phyloP scores from a whole-genome alignment of 805 yeast species.

The Lipomyces starkeyi region DNA sequence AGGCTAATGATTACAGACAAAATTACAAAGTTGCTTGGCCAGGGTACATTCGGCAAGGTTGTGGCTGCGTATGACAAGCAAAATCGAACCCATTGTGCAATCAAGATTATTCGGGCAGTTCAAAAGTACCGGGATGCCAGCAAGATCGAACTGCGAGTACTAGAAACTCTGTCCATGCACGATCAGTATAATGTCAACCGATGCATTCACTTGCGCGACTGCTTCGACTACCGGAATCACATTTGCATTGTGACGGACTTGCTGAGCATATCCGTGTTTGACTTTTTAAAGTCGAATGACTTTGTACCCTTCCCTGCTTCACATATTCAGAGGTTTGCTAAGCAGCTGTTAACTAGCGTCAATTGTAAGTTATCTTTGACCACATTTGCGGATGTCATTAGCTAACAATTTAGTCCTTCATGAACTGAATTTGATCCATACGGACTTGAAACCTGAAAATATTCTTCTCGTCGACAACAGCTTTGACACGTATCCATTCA shows the following conservation, averaged over 20 bases:
- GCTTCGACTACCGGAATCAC: slow-evolving; percentile 91
- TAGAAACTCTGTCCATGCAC: slow-evolving; percentile 71
- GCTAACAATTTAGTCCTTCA: slow-evolving; percentile 58
- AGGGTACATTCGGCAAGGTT: slow-evolving; percentile 93
- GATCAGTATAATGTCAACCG: slow-evolving; percentile 71
- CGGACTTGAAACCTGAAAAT: slow-evolving; percentile 97
- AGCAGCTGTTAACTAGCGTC: slow-evolving; percentile 83
- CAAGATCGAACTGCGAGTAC: slow-evolving; percentile 84
- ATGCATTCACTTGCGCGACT: slow-evolving; percentile 86
- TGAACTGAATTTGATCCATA: slow-evolving; percentile 87
- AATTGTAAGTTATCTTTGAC: slow-evolving; percentile 51
- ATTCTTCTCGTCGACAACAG: slow-evolving; percentile 69
- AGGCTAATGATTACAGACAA: slow-evolving; percentile 64
- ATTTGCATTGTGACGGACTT: slow-evolving; percentile 92
- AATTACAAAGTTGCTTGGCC: slow-evolving; percentile 75
- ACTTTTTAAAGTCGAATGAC: slow-evolving; percentile 82
- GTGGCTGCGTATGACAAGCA: slow-evolving; percentile 77
- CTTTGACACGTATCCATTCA: slow-evolving; percentile 49
- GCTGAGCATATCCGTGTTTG: slow-evolving; percentile 83
- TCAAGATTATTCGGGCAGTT: slow-evolving; percentile 88
- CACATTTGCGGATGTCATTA: not conserved
- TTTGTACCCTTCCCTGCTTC: slow-evolving; percentile 92
- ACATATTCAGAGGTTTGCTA: slow-evolving; percentile 87
- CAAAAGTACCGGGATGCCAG: slow-evolving; percentile 96
- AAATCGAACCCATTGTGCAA: slow-evolving; percentile 72